Conservation (phyloP, 2,329 filamentous ascomycete species). For the Grosmannia clavigera region DNA sequence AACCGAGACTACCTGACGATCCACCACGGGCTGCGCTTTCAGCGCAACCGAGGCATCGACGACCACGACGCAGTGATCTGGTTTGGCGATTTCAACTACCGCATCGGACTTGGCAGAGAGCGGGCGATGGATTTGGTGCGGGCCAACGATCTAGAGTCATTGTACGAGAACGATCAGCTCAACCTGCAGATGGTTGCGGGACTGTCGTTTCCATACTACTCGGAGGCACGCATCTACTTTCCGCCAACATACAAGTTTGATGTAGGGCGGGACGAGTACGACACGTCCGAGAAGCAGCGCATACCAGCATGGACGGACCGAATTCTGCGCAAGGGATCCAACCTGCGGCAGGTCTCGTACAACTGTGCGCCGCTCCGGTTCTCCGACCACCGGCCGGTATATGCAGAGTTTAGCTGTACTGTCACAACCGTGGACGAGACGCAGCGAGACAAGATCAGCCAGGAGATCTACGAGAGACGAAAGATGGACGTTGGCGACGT, state of each 20-base stretch:
- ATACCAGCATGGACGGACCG: constrained; percentile 98
- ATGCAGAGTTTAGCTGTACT: constrained; percentile 73
- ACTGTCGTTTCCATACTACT: constrained; percentile 80
- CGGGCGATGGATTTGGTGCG: constrained; percentile 63
- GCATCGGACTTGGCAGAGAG: constrained; percentile 75
- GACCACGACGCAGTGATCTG: constrained; percentile 84
- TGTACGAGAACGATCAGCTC: constrained; percentile 92
- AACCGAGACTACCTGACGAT: constrained; percentile 91
- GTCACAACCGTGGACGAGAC: constrained; percentile 71
- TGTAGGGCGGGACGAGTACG: constrained; percentile 75
- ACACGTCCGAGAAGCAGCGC: constrained; percentile 88
- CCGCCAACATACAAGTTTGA: constrained; percentile 95
- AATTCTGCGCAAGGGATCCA: constrained; percentile 73
- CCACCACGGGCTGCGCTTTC: constrained; percentile 75
- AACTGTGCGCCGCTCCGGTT: constrained; percentile 71
- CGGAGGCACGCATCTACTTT: constrained; percentile 78
- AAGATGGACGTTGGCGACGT: constrained; percentile 53
- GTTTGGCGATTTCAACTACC: constrained; percentile 97
- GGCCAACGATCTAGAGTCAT: constrained; percentile 56
- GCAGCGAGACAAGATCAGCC: constrained; percentile 58
- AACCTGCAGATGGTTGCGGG: constrained; percentile 96
- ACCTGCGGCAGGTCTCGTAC: constrained; percentile 73
- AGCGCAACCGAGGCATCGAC: constrained; percentile 79
- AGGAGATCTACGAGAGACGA: constrained; percentile 60
- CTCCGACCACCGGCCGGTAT: constrained; percentile 94